Conservation (phyloP, 257 asterid genomes). For the Nicotiana undulata region DNA sequence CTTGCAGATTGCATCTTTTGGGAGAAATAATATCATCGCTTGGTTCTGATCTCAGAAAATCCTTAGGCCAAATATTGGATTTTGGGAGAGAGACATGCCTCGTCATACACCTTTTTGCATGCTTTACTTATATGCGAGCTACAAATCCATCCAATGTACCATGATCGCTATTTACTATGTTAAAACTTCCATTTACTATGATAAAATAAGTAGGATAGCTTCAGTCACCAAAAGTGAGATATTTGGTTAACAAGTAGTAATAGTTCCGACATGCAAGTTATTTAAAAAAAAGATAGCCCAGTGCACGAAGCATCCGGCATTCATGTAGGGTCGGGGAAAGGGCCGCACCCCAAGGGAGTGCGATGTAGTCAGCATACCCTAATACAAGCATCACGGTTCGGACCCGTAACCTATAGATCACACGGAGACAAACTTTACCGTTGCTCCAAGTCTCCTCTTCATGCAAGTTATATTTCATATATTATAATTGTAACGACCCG, state of each 20-base stretch:
- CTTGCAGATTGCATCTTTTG: conserved; percentile 9
- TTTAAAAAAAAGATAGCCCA: no score
- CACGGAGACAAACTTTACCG: no score
- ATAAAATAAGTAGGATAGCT: neutral
- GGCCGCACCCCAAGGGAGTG: no score
- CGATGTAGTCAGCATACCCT: no score
- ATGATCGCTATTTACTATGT: neutral
- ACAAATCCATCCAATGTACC: neutral
- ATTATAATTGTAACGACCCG: no score
- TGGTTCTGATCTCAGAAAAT: conserved; percentile 16
- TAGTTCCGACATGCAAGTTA: neutral
- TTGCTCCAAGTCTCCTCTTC: no score
- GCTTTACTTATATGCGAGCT: conserved; percentile 22
- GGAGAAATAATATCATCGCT: conserved; percentile 18
- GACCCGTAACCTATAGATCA: no score
- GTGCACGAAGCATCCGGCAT: no score
- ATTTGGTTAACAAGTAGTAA: neutral
- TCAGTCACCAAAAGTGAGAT: neutral
- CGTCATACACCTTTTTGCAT: neutral
- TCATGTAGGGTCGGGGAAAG: no score
- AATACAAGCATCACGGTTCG: no score
- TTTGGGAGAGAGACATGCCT: neutral
- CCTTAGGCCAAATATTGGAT: conserved; percentile 22
- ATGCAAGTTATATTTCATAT: neutral
- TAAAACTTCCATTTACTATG: conserved; percentile 2